Evolutionary conservation across 2,329 filamentous ascomycete genomes (phyloP), one percentile per base, ranked within the genome.

Genomic region (Clonostachys rhizophaga): DNA sequence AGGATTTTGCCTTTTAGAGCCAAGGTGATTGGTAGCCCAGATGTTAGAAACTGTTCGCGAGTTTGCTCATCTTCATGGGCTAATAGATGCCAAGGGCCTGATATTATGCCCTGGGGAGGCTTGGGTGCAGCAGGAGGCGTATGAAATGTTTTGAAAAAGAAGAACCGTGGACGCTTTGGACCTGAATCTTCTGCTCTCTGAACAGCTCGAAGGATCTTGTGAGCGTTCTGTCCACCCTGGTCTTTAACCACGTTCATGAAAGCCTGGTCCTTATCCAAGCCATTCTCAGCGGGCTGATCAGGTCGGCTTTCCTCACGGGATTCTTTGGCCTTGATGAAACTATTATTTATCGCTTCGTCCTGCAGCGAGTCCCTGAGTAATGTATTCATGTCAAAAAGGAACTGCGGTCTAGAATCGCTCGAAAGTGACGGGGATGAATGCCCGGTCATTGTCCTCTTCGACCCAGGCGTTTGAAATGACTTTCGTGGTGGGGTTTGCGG

Each of bases 381-480:
- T 2, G 77, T 72, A 49, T 81, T 79, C 47, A 90, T 63, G 46
- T 84, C 79, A 52, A 84, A 85, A 52, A 78, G 83, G 61, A 84
- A 83, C 56, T 75, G 79, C 24, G 41, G 42, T 30, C 44, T 47
- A 14, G 74, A 67, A 41, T 71, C 69, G 47, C 75, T 64, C 3
- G 76, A 70, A 43, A 80, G 55, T 6, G 79, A 77, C 5, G 78
- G 80, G 9, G 64, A 58, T 47, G 65, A 64, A 39, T 67, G 63
- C 34, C 58, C 59, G 9, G 63, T 58, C 6, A 68, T 70, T 41
- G 68, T 68, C 46, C 74, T 67, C 54, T 79, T 79, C 10, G 74
- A 68, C 49, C 60, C 68, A 8, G 77, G 76, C 1, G 76, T 76
- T 11, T 68, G 24, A 30, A 30, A 30, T 49, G 46, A 58, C 65